Evolutionary conservation across 768 basidiomycete genomes (phyloP).

Genomic region (Termitomyces sp.): DNA sequence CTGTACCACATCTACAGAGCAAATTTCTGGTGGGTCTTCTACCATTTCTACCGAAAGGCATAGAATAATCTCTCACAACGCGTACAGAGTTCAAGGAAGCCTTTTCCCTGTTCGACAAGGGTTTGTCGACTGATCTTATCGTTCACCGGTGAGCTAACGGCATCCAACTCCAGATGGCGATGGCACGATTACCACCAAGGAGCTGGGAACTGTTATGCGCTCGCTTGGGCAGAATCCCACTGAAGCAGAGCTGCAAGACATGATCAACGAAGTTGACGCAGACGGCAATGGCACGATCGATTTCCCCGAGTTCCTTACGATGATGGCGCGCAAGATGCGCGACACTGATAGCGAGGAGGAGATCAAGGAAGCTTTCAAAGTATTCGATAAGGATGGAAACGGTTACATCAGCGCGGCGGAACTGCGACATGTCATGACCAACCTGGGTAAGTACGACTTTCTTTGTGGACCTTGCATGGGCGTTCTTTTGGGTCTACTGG

Average conservation of each 20-base stretch:
- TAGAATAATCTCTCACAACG: neutral
- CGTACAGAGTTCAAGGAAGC: slow-evolving; percentile 93
- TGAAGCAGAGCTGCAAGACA: slow-evolving; percentile 86
- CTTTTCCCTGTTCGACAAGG: slow-evolving; percentile 96
- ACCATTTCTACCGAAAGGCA: neutral
- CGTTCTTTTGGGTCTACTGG: neutral
- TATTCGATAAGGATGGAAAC: slow-evolving; percentile 95
- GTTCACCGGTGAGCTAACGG: slow-evolving; percentile 3
- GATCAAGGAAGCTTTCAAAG: slow-evolving; percentile 94
- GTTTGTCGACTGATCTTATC: slow-evolving; percentile 34
- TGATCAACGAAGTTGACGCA: slow-evolving; percentile 88
- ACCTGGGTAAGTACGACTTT: slow-evolving; percentile 56
- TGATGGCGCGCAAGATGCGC: slow-evolving; percentile 87
- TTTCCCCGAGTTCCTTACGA: slow-evolving; percentile 75
- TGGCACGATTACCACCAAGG: slow-evolving; percentile 87
- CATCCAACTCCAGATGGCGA: slow-evolving; percentile 63
- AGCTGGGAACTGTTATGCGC: slow-evolving; percentile 92
- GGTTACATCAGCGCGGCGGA: slow-evolving; percentile 86
- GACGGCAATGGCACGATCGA: slow-evolving; percentile 89
- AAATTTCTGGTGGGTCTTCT: slow-evolving; percentile 71
- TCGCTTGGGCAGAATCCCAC: slow-evolving; percentile 91
- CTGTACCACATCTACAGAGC: slow-evolving; percentile 47
- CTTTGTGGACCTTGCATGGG: neutral
- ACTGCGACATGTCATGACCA: slow-evolving; percentile 88
- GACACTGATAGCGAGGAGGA: slow-evolving; percentile 93